Evolutionary conservation across 148 eudicot genomes (phyloP), one percentile per base, ranked within the genome.

Genomic region (Amaranthus palmeri): DNA sequence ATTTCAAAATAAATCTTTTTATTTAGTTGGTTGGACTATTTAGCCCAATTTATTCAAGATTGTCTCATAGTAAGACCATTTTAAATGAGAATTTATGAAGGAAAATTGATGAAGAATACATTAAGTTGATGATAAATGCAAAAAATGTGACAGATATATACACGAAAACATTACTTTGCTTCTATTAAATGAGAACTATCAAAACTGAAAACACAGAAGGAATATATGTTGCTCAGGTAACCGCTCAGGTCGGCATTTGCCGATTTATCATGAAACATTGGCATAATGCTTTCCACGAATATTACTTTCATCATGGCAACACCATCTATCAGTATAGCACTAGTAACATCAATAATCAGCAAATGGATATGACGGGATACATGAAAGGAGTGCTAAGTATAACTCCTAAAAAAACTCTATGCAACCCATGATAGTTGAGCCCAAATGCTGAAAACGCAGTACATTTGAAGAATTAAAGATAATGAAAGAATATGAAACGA

Each of bases 231-330:
- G 86, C 86, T 85, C 88, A 83, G 85, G 81, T 85, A 86, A 86
- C 90, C 85, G 85, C 87, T 83, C 89, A 86, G 89, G 70, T 76
- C 75, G 81, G 77, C 84, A 70, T 48, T 56, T 62, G 84, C 54
- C 76, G 69, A 74, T 54, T 55, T 53, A 52, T 82, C 85, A 80
- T 63, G 52, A 78, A 82, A 83, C 80, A 72, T 52, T 61, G 53
- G 6, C 8, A 15, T 5, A 59, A 43, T 69, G 67, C 89, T 81
- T 77, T 80, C 74, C 15, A 52, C 14, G 61, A 36, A 65, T 45
- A 4, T 61, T 76, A 59, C 70, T 62, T 25, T 86, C 85, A 80
- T 86, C 90, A 84, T 49, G 49, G 87, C 90, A 84, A 82, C 80
- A 67, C 8, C 8, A 40, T 54, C 8, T 15, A 8, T 49, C 36